These are phyloP conservation scores for Boletus mariae DNA, from an alignment of 1,284 basidiomycete genomes.

Conservation along the genomic window DNA sequence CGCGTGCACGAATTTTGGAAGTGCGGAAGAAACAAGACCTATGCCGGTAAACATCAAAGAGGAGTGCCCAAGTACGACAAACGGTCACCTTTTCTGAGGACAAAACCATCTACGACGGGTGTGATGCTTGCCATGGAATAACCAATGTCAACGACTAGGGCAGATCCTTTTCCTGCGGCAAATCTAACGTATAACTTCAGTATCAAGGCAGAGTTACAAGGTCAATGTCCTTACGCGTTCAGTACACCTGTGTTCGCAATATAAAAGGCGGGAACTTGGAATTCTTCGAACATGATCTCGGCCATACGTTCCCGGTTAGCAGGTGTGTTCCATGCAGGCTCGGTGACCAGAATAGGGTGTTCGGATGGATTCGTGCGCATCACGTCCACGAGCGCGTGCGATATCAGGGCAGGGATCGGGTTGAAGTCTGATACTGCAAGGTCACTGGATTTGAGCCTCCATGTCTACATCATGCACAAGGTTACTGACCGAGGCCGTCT, in stretches of 20 bases:
- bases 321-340: conserved; percentile 93
- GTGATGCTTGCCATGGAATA: conserved; percentile 86
- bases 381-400: conserved; percentile 71
- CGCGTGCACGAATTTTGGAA: conserved; percentile 76
- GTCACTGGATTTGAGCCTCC: conserved; percentile 8
- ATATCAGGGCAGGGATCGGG: conserved; percentile 69
- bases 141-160: conserved; percentile 92
- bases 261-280: conserved; percentile 93
- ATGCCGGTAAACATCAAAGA: background rate
- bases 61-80: background rate
- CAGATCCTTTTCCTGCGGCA: conserved; percentile 93
- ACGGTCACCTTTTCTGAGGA: conserved; percentile 82
- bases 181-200: conserved; percentile 54
- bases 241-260: conserved; percentile 95
- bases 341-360: conserved; percentile 91
- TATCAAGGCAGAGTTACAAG: conserved; percentile 6
- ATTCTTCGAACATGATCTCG: conserved; percentile 96
- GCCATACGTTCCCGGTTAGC: conserved; percentile 90
- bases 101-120: conserved; percentile 97
- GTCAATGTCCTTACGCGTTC: conserved; percentile 67
- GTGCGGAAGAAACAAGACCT: conserved; percentile 69
- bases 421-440: conserved; percentile 74
- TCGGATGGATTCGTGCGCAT: conserved; percentile 75
- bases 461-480: background rate
- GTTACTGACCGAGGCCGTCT: conserved; percentile 78